Base-by-base conservation (phyloP, 352 stramenopile species). In the Globisporangium solare region DNA sequence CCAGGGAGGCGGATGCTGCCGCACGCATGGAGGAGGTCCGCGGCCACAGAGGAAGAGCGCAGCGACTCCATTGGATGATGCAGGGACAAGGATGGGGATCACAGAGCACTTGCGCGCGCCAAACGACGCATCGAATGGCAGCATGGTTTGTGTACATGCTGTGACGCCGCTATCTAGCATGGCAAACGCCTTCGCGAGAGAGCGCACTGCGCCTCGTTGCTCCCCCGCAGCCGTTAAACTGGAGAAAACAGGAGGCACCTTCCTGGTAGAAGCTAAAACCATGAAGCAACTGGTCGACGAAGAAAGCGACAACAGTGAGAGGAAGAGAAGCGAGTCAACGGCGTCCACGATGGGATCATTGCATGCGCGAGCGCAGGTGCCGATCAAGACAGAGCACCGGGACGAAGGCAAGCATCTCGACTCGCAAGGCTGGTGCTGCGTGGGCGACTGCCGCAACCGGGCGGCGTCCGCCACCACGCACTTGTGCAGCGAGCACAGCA, bases 1-100 rank as follows among this genome's bases (percentile, higher is more conserved):
- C 35, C 74, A 85, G 35, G 73, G 72, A 15, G 74, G 68, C 18
- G 74, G 74, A 10, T 75, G 68, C 32, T 85, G 74, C 45, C 74
- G 74, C 6, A 60, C 65, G 7, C 74, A 85, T 20, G 74, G 74
- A 48, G 70, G 73, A 7, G 70, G 73, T 4, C 56, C 66, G 3
- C 65, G 66, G 3, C 13, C 42, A 40, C 65, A 54, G 46, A 67
- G 24, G 27, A 47, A 37, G 3, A 46, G 17, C 7, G 47, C 13
- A 53, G 22, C 39, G 17, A 8, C 14, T 35, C 5, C 5, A 35
- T 35, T 10, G 6, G 27, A 35, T 35, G 27, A 6, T 35, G 5
- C 27, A 39, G 12, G 56, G 47, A n/a, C 8, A 18, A 24, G 17
- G 17, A 41, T 46, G 12, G 18, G 21, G 21, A 21, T 15, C 2